These are phyloP conservation scores for Xylariomycetidae sp. DNA, from an alignment of 2,329 filamentous ascomycete genomes.

Conservation along the genomic window DNA sequence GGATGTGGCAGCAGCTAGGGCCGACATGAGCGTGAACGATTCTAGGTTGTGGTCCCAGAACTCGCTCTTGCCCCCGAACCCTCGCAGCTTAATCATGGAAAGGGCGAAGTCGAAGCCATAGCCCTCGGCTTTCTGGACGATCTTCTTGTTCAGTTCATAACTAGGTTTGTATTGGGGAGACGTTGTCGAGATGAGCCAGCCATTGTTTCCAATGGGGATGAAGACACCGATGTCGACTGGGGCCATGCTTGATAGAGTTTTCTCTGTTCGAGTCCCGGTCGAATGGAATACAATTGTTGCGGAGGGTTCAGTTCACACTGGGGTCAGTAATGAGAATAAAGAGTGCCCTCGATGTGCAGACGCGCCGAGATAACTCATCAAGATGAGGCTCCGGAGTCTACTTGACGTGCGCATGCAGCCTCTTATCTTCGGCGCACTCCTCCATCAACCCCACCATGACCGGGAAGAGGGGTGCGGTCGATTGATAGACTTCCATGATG, in stretches of 20 bases:
- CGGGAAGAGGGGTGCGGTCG: too few species aligned
- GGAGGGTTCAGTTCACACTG: too few species aligned
- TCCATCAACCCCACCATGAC: not conserved
- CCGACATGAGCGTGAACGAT: conserved; percentile 29
- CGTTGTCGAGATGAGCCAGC: conserved; percentile 28
- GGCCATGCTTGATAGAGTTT: conserved; percentile 9
- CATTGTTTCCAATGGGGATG: conserved; percentile 29
- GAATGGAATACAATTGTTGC: too few species aligned
- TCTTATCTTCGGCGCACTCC: not conserved
- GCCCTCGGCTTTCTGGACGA: conserved; percentile 25
- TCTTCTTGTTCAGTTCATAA: conserved; percentile 26
- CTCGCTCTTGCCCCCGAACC: conserved; percentile 27
- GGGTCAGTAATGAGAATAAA: too few species aligned
- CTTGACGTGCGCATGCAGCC: too few species aligned
- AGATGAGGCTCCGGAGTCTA: too few species aligned
- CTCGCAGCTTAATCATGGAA: conserved; percentile 28
- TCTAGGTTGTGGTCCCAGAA: conserved; percentile 31
- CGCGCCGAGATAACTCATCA: too few species aligned
- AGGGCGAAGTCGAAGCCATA: conserved; percentile 27
- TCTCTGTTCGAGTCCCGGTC: too few species aligned
- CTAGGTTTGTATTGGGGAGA: conserved; percentile 27
- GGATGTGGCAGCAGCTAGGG: conserved; percentile 26
- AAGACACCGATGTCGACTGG: conserved; percentile 22
- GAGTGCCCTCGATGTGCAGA: too few species aligned
- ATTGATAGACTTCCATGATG: too few species aligned